Evolutionary conservation across 2,329 filamentous ascomycete genomes (phyloP).

Genomic region (Trichothecium sympodiale): DNA sequence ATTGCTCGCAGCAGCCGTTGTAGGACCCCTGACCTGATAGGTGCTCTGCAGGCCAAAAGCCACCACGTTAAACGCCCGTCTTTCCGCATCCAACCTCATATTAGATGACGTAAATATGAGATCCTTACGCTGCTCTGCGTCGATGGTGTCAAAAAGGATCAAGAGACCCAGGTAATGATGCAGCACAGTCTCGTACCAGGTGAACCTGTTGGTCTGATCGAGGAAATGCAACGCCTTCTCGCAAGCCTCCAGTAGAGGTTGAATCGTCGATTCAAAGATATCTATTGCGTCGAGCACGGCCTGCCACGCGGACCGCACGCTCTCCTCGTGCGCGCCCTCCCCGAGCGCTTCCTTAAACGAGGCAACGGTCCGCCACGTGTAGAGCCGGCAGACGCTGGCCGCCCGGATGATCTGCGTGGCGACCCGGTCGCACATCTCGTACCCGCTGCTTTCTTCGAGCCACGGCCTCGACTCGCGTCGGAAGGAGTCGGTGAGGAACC

Average conservation of each 20-base stretch:
- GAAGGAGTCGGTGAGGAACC: constrained; percentile 5
- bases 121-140: constrained; percentile 1
- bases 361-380: constrained; percentile 7
- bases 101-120: constrained; percentile 1
- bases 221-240: constrained; percentile 6
- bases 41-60: constrained; percentile 7
- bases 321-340: constrained; percentile 7
- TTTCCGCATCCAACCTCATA: constrained; percentile 5
- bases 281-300: constrained; percentile 1
- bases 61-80: constrained; percentile 6
- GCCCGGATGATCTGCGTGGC: constrained; percentile 4
- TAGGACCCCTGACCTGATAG: background rate
- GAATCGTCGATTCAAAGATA: constrained; percentile 1
- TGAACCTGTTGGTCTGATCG: constrained; percentile 2
- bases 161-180: constrained; percentile 6
- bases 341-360: constrained; percentile 9
- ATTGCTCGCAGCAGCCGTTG: background rate
- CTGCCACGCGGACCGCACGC: constrained; percentile 6
- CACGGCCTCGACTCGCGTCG: background rate
- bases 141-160: constrained; percentile 5
- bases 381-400: constrained; percentile 4
- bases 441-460: too few relatives aligned
- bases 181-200: constrained; percentile 6
- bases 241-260: constrained; percentile 4
- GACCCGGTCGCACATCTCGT: constrained; percentile 2